Evolutionary conservation across 225 moss, liverwort and hornwort species (phyloP).

Genomic region (Sphagnum contortum): DNA sequence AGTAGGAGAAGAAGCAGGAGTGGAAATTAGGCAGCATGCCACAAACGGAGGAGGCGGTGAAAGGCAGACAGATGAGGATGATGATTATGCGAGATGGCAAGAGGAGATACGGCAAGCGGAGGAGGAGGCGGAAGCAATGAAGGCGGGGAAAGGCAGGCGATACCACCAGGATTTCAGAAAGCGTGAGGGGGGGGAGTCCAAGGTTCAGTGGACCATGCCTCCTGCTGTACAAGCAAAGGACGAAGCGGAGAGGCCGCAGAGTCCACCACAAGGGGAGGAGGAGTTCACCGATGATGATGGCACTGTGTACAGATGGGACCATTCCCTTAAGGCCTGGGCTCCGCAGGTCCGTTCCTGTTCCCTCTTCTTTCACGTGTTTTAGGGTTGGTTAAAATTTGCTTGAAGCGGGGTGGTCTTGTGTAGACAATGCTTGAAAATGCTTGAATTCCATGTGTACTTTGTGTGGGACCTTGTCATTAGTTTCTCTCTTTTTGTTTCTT

Average conservation of each 20-base stretch:
- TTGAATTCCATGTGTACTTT: too few species aligned
- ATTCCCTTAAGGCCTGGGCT: slow-evolving; percentile 71
- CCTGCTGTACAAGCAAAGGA: slow-evolving; percentile 21
- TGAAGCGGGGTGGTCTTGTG: too few species aligned
- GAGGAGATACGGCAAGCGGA: slow-evolving; percentile 94
- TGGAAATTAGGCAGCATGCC: too few species aligned
- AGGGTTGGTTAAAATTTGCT: too few species aligned
- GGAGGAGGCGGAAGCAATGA: slow-evolving; percentile 89
- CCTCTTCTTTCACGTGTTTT: too few species aligned
- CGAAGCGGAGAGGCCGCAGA: slow-evolving; percentile 47
- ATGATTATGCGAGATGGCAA: slow-evolving; percentile 83
- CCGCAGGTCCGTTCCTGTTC: slow-evolving; percentile 47
- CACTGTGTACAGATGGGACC: slow-evolving; percentile 86
- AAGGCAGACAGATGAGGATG: slow-evolving; percentile 46
- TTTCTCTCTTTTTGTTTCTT: too few species aligned
- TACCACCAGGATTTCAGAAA: slow-evolving; percentile 58
- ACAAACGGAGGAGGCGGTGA: too few species aligned
- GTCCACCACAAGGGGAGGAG: slow-evolving; percentile 51
- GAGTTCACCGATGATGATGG: slow-evolving; percentile 98
- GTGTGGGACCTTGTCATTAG: too few species aligned
- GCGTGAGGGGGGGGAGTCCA: slow-evolving; percentile 42
- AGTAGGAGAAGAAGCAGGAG: too few species aligned
- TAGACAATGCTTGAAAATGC: too few species aligned
- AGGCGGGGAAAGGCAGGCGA: slow-evolving; percentile 60
- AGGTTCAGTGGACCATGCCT: slow-evolving; percentile 10